Base-by-base conservation (phyloP, 2,329 filamentous ascomycete genomes). In the Xylaria sp. region DNA sequence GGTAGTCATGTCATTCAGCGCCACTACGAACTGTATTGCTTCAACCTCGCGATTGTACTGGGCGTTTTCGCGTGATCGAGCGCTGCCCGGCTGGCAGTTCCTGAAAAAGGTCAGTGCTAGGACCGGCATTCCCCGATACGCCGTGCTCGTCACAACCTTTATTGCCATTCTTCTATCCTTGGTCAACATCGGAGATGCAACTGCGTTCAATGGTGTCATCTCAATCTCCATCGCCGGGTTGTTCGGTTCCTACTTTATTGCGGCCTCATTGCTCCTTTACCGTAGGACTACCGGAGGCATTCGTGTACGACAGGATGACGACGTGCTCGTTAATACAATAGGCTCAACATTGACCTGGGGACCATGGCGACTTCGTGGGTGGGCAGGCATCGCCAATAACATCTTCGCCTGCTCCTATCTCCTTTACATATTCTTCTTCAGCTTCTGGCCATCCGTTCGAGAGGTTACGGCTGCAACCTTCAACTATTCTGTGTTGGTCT, bases 31-130 rank as follows among this genome's bases (percentile, higher is more conserved):
- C 18, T 23, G 25, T 69, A 82, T 90, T 0, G 86, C 85, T 0
- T 86, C 89, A 0, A 87, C 88, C 0, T 88, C 87, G 0, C 82
- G 87, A 13, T 82, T 88, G 62, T 83, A 86, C 12, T 89, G 85
- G 84, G 85, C 87, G 0, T 88, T 89, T 23, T 67, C 74, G 12
- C 70, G 74, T 1, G 74, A 75, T 46, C 72, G 71, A 9, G 74
- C 66, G 3, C 44, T 75, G 20, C 74, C 74, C 1, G 70, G 70
- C 1, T 74, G 70, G 72, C 60, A 31, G 23, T 39, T 58, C 9
- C 31, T 75, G 18, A 71, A 67, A 25, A 67, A 68, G 48, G 62
- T 69, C 10, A 74, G 67, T 59, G 52, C 67, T 3, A 54, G 72
- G 4, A 75, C 73, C 0, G 63, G 61, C 8, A 74, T 75, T 8